A percentile compares a stretch with the other conserved stretches of the same genome.
Conservation (phyloP, 805 yeast species). For the Candida silvicultrix region DNA sequence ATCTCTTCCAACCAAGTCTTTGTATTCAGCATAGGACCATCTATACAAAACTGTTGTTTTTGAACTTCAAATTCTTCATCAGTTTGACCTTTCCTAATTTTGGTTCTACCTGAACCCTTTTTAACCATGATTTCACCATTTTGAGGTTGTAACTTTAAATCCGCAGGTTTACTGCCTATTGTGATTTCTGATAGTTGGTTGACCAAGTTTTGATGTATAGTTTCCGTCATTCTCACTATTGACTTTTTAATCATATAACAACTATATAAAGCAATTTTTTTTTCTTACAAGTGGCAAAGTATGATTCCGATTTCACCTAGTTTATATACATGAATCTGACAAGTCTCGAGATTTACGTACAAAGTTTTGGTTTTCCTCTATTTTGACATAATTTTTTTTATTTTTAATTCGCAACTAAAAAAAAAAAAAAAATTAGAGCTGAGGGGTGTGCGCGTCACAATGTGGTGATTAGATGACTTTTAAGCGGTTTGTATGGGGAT, state of each 20-base stretch:
- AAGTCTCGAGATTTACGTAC: no score
- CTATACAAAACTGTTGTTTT: constrained; percentile 36
- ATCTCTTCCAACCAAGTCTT: constrained; percentile 34
- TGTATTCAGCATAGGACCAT: constrained; percentile 56
- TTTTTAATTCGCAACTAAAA: neutral
- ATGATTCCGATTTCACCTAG: no score
- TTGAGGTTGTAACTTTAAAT: constrained; percentile 10
- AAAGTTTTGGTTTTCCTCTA: neutral
- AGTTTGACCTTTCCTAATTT: constrained; percentile 62
- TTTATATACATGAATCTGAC: no score
- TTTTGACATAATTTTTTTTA: neutral
- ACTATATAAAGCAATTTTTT: no score
- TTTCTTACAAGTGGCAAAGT: no score
- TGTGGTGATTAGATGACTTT: no score
- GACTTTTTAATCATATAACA: neutral
- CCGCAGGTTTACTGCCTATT: neutral
- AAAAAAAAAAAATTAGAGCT: neutral
- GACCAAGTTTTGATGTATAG: neutral
- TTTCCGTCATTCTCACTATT: neutral
- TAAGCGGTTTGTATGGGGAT: neutral
- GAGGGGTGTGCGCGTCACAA: neutral
- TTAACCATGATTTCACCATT: constrained; percentile 36
- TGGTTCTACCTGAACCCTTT: constrained; percentile 39
- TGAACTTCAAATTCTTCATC: constrained; percentile 57
- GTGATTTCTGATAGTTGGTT: neutral